Percentiles rank a stretch among this genome's conserved stretches.
phyloP scores from a whole-genome alignment of 176 grass and related monocot genomes.

The Avena insularis region DNA sequence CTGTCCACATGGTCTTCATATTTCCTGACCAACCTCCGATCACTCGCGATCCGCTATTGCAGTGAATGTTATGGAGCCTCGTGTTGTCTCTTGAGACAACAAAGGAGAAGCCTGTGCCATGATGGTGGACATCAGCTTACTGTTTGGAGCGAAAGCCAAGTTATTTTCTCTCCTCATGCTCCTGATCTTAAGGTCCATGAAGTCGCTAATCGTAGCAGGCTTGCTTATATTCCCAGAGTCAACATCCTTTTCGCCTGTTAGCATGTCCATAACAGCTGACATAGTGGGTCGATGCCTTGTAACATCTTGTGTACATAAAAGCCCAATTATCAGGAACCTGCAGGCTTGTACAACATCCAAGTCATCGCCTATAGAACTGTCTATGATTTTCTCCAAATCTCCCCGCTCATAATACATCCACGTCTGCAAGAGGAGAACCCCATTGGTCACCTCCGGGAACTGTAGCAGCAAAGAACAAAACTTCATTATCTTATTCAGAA shows the following conservation, averaged over 20 bases:
- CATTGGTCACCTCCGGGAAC: conserved; percentile 70
- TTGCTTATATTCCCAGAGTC: conserved; percentile 58
- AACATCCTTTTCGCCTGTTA: conserved; percentile 58
- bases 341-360: conserved; percentile 68
- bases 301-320: conserved; percentile 83
- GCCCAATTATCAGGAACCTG: conserved; percentile 73
- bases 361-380: conserved; percentile 62
- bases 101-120: conserved; percentile 44
- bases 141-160: conserved; percentile 37
- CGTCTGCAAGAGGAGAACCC: conserved; percentile 81
- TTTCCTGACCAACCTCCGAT: conserved; percentile 5
- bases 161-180: conserved; percentile 56
- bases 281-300: conserved; percentile 68
- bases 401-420: conserved; percentile 75
- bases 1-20: conserved; percentile 11
- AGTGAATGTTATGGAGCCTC: conserved; percentile 63
- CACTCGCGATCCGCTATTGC: conserved; percentile 48
- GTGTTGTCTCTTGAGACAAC: conserved; percentile 59
- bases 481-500: conserved; percentile 35
- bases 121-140: conserved; percentile 43
- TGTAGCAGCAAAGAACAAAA: conserved; percentile 59
- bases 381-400: conserved; percentile 60
- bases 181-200: conserved; percentile 83
- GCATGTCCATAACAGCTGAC: conserved; percentile 58
- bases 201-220: conserved; percentile 70